Evolutionary conservation across 129 eudicot species (phyloP).

Genomic region (Pulicaria dysenterica): DNA sequence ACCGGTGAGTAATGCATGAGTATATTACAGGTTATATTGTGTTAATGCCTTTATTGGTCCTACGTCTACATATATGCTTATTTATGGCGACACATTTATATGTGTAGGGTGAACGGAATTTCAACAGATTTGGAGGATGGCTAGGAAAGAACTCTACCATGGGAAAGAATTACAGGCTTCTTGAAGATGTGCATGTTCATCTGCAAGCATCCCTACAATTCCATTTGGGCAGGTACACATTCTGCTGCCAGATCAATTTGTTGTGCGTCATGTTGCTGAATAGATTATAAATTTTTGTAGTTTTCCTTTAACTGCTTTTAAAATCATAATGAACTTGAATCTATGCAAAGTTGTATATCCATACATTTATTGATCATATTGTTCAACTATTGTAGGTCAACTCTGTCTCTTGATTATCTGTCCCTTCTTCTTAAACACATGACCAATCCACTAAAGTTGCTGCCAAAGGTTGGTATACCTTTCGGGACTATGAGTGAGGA

Average conservation of each 20-base stretch:
- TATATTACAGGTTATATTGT: background rate
- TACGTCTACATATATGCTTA: background rate
- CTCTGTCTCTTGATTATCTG: constrained; percentile 75
- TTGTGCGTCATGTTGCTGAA: background rate
- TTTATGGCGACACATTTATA: background rate
- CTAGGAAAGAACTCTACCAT: constrained; percentile 94
- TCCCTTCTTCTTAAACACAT: constrained; percentile 72
- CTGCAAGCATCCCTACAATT: constrained; percentile 79
- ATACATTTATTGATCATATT: background rate
- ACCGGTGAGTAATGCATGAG: constrained; percentile 47
- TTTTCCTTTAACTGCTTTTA: background rate
- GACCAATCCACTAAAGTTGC: constrained; percentile 73
- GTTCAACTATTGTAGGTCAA: constrained; percentile 58
- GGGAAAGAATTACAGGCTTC: constrained; percentile 89
- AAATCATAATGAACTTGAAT: background rate
- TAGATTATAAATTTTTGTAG: background rate
- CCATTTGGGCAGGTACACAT: constrained; percentile 67
- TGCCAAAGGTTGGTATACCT: constrained; percentile 63
- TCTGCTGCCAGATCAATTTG: constrained; percentile 4
- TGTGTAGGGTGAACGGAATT: constrained; percentile 86
- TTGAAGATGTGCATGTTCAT: constrained; percentile 95
- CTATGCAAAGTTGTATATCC: background rate
- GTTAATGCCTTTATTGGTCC: too few relatives aligned
- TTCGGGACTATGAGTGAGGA: background rate
- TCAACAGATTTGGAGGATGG: constrained; percentile 99